Percentiles rank a stretch among this genome's conserved stretches.
phyloP scores from a whole-genome alignment of 2,329 filamentous ascomycete genomes.

The Clonostachys solani region DNA sequence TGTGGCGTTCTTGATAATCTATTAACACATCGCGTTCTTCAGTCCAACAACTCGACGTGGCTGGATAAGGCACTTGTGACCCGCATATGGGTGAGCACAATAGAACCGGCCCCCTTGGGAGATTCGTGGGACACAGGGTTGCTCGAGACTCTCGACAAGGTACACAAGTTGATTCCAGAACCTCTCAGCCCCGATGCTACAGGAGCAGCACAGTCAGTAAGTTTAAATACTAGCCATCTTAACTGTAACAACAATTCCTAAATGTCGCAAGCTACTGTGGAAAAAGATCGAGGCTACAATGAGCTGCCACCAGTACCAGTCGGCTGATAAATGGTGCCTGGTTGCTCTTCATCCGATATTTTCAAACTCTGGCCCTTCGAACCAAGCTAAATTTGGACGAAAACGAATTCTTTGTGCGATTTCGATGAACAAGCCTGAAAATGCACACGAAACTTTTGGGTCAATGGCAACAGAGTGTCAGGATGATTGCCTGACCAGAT shows the following conservation, averaged over 20 bases:
- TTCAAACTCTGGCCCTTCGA: slow-evolving; percentile 57
- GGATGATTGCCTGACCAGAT: slow-evolving; percentile 63
- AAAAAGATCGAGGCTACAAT: slow-evolving; percentile 65
- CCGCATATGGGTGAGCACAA: slow-evolving; percentile 61
- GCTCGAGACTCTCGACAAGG: slow-evolving; percentile 10
- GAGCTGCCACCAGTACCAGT: slow-evolving; percentile 42
- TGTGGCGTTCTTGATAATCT: slow-evolving; percentile 58
- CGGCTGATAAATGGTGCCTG: slow-evolving; percentile 66
- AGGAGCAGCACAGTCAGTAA: slow-evolving; percentile 63
- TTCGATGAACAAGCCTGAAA: slow-evolving; percentile 25
- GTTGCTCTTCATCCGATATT: slow-evolving; percentile 67
- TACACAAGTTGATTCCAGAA: slow-evolving; percentile 38
- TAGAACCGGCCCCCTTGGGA: slow-evolving; percentile 25
- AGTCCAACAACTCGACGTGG: slow-evolving; percentile 48
- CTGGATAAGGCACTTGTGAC: slow-evolving; percentile 66
- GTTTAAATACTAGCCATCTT: slow-evolving; percentile 13
- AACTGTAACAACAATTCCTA: background rate
- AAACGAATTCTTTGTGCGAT: slow-evolving; percentile 71
- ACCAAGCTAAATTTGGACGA: slow-evolving; percentile 64
- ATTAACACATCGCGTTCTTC: slow-evolving; percentile 50
- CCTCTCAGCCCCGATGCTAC: slow-evolving; percentile 56
- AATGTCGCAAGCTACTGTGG: slow-evolving; percentile 68
- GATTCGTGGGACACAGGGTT: slow-evolving; percentile 14
- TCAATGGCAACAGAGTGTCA: slow-evolving; percentile 54
- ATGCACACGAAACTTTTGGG: slow-evolving; percentile 34